phyloP scores from a whole-genome alignment of 139 green algal species.

The Bryopsis sp. region DNA sequence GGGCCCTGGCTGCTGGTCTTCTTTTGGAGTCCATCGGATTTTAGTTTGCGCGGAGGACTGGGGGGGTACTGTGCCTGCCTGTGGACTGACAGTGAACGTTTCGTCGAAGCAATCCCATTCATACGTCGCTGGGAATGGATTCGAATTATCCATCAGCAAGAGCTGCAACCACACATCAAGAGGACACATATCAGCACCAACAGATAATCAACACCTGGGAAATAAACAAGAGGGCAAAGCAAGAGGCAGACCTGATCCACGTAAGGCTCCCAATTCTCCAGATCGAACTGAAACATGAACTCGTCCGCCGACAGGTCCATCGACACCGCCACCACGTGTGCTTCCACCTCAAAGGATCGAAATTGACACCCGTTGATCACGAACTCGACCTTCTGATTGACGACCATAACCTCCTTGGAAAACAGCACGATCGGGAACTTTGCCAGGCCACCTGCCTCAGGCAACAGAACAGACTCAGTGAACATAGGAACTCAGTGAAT shows the following conservation, averaged over 20 bases:
- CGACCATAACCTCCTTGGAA: slow-evolving; percentile 12
- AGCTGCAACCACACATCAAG: neutral
- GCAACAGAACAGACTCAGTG: slow-evolving; percentile 11
- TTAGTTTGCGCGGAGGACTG: neutral
- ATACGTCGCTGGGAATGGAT: neutral
- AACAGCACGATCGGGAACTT: slow-evolving; percentile 45
- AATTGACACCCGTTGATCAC: slow-evolving; percentile 55
- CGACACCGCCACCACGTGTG: slow-evolving; percentile 50
- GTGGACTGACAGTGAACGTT: neutral
- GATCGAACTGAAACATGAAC: slow-evolving; percentile 48
- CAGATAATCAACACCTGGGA: neutral
- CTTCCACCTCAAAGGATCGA: slow-evolving; percentile 42
- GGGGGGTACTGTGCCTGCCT: neutral
- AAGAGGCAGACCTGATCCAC: slow-evolving; percentile 48
- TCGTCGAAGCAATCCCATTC: neutral
- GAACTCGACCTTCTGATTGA: slow-evolving; percentile 49
- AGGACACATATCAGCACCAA: neutral
- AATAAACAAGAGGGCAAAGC: slow-evolving; percentile 11
- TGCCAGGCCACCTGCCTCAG: slow-evolving; percentile 25
- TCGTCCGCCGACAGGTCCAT: slow-evolving; percentile 47
- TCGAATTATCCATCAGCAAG: neutral
- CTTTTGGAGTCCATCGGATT: slow-evolving; percentile 16
- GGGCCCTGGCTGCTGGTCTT: neutral
- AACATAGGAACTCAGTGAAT: no score
- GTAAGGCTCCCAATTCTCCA: slow-evolving; percentile 41